Evolutionary conservation across 371 early-diverging fungal species (phyloP), one percentile per base, ranked within the genome.

Genomic region (Scutellospora calospora): DNA sequence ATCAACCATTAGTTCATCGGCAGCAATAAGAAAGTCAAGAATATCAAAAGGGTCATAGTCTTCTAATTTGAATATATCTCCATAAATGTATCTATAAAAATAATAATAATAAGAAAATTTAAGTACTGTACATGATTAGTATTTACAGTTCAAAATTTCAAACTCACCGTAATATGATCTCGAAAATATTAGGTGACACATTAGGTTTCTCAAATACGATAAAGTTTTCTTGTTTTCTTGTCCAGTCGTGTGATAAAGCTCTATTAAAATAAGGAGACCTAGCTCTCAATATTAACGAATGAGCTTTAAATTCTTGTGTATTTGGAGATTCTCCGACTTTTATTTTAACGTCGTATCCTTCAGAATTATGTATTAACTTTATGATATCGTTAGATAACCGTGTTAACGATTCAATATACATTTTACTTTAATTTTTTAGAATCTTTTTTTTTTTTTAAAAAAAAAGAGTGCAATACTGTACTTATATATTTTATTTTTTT

Each of bases 181-280:
- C 63, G 16, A 63, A 63, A 33, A 25, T 33, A 29, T 33, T 63
- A 18, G 63, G 63, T 22, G 63, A 63, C 8, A 63, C 63, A 25
- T 63, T 63, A 63, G 63, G 63, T n/a, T 63, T 63, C 63, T 33
- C 33, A 29, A 63, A 22, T 63, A 63, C n/a, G 14, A 63, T 63
- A 27, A 29, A 4, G 25, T 63, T 33, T 6, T 33, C 63, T n/a
- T 63, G 29, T 63, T 29, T 33, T 5, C n/a, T 63, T 20, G 63
- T 33, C 63, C 63, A 63, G 14, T 27, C 33, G 9, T 8, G 5
- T 63, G 63, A 63, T 63, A 63, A 63, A 29, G 63, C 63, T 16
- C 29, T 33, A 25, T 63, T 25, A 25, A 63, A 63, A 33, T 63
- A 63, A 29, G 33, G 33, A 14, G 63, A 63, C 33, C 63, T 63